These are phyloP conservation scores for Penicillium italicum DNA, from an alignment of 2,329 filamentous ascomycete genomes.

Conservation along the genomic window DNA sequence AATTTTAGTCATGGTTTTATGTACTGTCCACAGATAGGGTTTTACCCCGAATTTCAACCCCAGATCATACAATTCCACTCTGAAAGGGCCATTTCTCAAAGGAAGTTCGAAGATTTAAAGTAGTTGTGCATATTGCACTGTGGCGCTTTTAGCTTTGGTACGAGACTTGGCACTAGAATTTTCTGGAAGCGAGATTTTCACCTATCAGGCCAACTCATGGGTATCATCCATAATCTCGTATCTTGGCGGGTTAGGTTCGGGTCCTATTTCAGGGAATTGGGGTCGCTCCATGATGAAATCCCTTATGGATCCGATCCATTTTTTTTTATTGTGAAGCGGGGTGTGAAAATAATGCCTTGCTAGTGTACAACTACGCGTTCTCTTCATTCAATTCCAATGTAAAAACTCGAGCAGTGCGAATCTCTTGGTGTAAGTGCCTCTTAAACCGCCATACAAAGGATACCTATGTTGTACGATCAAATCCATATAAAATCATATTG, in stretches of 20 bases:
- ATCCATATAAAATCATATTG: not conserved
- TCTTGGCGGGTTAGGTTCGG: not conserved
- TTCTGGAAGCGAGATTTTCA: conserved; percentile 2
- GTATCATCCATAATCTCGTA: not conserved
- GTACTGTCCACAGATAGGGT: not conserved
- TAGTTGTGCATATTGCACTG: not conserved
- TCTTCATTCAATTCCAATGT: not conserved
- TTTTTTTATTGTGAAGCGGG: not conserved
- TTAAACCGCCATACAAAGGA: not conserved
- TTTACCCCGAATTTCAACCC: conserved; percentile 3
- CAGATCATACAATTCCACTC: not conserved
- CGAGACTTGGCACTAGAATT: not conserved
- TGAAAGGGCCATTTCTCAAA: not conserved
- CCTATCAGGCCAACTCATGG: not conserved
- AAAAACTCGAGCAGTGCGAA: not conserved
- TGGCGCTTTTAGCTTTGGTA: conserved; percentile 1
- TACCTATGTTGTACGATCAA: too few relatives aligned
- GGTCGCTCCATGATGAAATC: not conserved
- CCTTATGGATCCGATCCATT: not conserved
- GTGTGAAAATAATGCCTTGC: too few relatives aligned
- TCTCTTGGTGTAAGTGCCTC: not conserved
- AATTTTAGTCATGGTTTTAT: conserved; percentile 4
- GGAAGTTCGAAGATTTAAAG: not conserved
- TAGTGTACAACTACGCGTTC: too few relatives aligned
- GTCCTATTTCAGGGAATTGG: not conserved